Evolutionary conservation across 768 basidiomycete genomes (phyloP).

Genomic region (Antrodiella citrinella): DNA sequence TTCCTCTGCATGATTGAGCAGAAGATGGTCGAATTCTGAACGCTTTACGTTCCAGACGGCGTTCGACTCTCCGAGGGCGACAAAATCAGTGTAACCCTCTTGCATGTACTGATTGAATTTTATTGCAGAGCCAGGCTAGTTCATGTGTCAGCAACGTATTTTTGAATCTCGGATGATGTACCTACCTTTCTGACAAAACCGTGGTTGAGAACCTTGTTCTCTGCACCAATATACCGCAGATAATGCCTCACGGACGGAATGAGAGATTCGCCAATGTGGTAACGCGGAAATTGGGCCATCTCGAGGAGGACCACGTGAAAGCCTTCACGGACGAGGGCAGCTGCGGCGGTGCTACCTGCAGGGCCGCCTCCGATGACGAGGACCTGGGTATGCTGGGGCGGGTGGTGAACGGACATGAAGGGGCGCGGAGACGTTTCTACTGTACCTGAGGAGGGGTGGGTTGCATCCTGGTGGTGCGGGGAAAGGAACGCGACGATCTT

Average conservation of each 20-base stretch:
- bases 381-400: constrained; percentile 23
- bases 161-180: background rate
- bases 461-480: too few relatives aligned
- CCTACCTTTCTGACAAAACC: constrained; percentile 43
- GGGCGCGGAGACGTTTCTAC: too few relatives aligned
- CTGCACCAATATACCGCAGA: constrained; percentile 42
- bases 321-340: constrained; percentile 49
- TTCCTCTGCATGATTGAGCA: constrained; percentile 44
- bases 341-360: constrained; percentile 47
- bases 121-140: constrained; percentile 51
- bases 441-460: too few relatives aligned
- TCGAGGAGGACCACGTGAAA: constrained; percentile 51
- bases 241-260: constrained; percentile 45
- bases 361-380: constrained; percentile 57
- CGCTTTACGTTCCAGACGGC: constrained; percentile 59
- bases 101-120: constrained; percentile 48
- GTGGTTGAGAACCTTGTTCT: constrained; percentile 31
- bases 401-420: background rate
- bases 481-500: too few relatives aligned
- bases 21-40: constrained; percentile 49
- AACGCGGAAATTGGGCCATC: constrained; percentile 46
- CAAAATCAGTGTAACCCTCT: constrained; percentile 57
- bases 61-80: constrained; percentile 39
- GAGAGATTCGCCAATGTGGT: constrained; percentile 42
- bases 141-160: constrained; percentile 1